Percentiles rank a stretch among this genome's conserved stretches.
phyloP scores from a whole-genome alignment of 345 rosid genomes.

The Theobroma cacao region DNA sequence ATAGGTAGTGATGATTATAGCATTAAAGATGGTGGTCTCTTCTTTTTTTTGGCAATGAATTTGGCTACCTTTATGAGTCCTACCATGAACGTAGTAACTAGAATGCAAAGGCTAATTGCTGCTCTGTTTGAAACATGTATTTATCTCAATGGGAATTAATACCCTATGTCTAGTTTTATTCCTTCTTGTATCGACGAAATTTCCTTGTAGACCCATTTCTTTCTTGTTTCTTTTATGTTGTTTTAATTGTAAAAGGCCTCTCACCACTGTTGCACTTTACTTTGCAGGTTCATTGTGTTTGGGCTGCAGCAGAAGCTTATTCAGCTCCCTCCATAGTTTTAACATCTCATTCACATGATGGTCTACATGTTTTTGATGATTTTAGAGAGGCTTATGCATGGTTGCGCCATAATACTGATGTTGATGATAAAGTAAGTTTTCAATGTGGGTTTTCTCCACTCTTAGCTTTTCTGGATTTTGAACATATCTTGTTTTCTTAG shows the following conservation, averaged over 20 bases:
- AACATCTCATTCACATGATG: conserved; percentile 73
- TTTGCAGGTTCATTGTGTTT: conserved; percentile 91
- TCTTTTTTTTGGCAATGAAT: background rate
- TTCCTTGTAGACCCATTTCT: background rate
- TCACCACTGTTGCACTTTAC: background rate
- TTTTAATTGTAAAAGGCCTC: background rate
- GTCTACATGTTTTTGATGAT: conserved; percentile 95
- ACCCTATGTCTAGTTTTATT: background rate
- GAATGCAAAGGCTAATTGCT: background rate
- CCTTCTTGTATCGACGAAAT: background rate
- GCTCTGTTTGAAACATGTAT: background rate
- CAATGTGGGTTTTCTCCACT: background rate
- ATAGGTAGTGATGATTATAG: background rate
- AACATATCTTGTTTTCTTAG: background rate
- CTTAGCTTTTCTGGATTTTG: background rate
- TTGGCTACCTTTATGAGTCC: background rate
- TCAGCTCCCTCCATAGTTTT: conserved; percentile 98
- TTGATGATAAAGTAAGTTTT: conserved; percentile 86
- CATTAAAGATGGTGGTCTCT: background rate
- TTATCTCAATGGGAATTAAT: background rate
- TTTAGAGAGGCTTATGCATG: conserved; percentile 98
- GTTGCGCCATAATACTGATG: conserved; percentile 97
- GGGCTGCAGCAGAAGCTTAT: conserved; percentile 99
- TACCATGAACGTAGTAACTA: background rate
- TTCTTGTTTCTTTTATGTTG: background rate